A percentile compares a stretch with the other conserved stretches of the same genome.
phyloP scores from a whole-genome alignment of 2,329 filamentous ascomycete species.

The Sphaceloma murrayae region DNA sequence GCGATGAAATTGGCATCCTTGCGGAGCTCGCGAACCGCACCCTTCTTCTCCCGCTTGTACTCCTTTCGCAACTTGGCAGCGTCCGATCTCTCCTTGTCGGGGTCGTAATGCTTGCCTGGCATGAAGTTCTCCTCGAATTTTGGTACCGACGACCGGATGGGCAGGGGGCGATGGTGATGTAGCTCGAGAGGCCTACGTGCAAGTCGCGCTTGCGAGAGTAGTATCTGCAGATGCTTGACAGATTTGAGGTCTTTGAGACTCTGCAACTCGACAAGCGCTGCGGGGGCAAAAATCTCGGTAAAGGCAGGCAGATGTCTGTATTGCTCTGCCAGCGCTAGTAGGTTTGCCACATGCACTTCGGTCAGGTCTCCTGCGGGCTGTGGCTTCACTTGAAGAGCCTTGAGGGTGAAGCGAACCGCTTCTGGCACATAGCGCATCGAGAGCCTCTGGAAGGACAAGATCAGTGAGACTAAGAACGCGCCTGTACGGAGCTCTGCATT shows the following conservation, averaged over 20 bases:
- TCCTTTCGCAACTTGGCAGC: conserved; percentile 75
- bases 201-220: conserved; percentile 53
- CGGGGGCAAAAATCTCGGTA: conserved; percentile 65
- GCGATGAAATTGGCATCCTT: conserved; percentile 95
- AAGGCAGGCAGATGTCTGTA: conserved; percentile 70
- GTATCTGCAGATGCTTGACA: conserved; percentile 53
- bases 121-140: conserved; percentile 96
- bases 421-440: conserved; percentile 87
- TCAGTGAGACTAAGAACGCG: conserved; percentile 67
- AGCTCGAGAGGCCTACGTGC: conserved; percentile 71
- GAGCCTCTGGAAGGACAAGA: conserved; percentile 70
- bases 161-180: conserved; percentile 77
- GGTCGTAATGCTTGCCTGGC: conserved; percentile 94
- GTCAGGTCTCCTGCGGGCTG: conserved; percentile 37
- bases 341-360: conserved; percentile 53
- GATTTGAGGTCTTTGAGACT: conserved; percentile 27
- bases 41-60: conserved; percentile 92
- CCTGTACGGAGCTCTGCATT: conserved; percentile 62
- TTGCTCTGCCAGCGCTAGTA: conserved; percentile 58
- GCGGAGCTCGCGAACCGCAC: conserved; percentile 81
- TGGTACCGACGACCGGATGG: conserved; percentile 79
- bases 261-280: conserved; percentile 29
- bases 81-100: conserved; percentile 80
- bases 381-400: conserved; percentile 50
- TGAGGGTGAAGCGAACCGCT: conserved; percentile 68